Evolutionary conservation across 2,329 filamentous ascomycete genomes (phyloP).

Genomic region (Clonostachys rosea): DNA sequence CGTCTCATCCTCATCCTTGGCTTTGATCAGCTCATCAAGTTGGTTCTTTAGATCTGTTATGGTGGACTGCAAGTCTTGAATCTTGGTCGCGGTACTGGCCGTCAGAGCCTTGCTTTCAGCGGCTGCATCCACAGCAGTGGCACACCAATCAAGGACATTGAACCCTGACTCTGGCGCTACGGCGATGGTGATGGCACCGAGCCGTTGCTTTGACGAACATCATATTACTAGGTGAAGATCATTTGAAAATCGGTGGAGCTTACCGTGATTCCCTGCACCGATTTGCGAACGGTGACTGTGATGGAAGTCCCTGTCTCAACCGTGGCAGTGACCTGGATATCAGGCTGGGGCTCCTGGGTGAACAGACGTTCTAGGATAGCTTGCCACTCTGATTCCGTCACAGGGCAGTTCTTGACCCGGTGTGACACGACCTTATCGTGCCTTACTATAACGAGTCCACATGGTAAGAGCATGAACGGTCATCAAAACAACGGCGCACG

Average conservation of each 20-base stretch:
- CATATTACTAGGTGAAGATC: neutral
- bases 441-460: slow-evolving; percentile 37
- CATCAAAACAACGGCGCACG: slow-evolving; percentile 7
- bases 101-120: slow-evolving; percentile 36
- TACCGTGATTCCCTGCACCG: slow-evolving; percentile 65
- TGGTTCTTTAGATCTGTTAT: slow-evolving; percentile 56
- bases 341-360: slow-evolving; percentile 41
- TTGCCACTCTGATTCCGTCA: slow-evolving; percentile 63
- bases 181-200: slow-evolving; percentile 59
- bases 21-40: slow-evolving; percentile 59
- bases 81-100: slow-evolving; percentile 31
- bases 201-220: slow-evolving; percentile 48
- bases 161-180: slow-evolving; percentile 47
- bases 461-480: neutral
- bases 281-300: slow-evolving; percentile 59
- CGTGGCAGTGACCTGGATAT: slow-evolving; percentile 56
- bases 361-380: slow-evolving; percentile 53
- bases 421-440: slow-evolving; percentile 49
- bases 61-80: slow-evolving; percentile 44
- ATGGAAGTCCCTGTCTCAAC: slow-evolving; percentile 47
- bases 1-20: slow-evolving; percentile 64
- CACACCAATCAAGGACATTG: slow-evolving; percentile 68
- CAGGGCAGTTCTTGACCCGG: slow-evolving; percentile 47
- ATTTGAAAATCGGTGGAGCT: slow-evolving; percentile 10
- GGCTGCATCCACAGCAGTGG: slow-evolving; percentile 46